phyloP scores from a whole-genome alignment of 208 protist genomes.

The Crithidia acanthocephali region DNA sequence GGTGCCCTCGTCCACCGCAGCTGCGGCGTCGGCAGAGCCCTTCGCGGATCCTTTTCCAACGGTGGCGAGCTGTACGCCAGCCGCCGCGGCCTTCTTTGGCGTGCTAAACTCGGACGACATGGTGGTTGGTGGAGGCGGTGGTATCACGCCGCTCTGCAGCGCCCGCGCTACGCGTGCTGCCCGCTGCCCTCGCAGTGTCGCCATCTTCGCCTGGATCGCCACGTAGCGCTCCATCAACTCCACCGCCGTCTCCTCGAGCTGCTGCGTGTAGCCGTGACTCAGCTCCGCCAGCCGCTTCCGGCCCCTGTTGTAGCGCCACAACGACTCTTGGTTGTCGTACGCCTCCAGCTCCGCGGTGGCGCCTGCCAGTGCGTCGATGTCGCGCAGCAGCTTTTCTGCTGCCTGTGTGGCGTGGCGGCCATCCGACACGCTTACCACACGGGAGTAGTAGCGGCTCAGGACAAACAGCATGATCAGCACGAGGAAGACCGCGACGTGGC shows the following conservation, averaged over 20 bases:
- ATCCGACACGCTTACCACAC: background rate
- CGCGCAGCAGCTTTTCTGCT: constrained; percentile 29
- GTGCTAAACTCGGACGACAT: constrained; percentile 26
- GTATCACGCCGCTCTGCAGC: constrained; percentile 19
- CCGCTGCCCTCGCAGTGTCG: constrained; percentile 50
- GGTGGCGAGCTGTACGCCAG: background rate
- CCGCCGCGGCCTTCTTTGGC: background rate
- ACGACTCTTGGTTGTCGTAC: constrained; percentile 34
- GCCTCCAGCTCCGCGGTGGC: constrained; percentile 20
- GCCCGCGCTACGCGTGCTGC: constrained; percentile 37
- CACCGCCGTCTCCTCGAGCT: constrained; percentile 42
- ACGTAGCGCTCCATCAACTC: constrained; percentile 68
- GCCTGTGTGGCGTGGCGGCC: constrained; percentile 11
- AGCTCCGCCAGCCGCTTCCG: constrained; percentile 25
- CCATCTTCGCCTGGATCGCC: constrained; percentile 50
- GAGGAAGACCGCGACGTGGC: constrained; percentile 24
- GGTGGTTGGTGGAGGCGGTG: constrained; percentile 10
- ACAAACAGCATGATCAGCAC: constrained; percentile 31
- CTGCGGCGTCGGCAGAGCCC: background rate
- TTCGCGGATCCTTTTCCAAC: too few relatives aligned
- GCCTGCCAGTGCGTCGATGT: constrained; percentile 18
- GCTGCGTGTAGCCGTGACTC: constrained; percentile 28
- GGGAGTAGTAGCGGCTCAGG: constrained; percentile 5
- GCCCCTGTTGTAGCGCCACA: constrained; percentile 29
- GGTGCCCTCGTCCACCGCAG: background rate